Evolutionary conservation across 495 filamentous ascomycete genomes (phyloP), one percentile per base, ranked within the genome.

Genomic region (Neurospora sp.): DNA sequence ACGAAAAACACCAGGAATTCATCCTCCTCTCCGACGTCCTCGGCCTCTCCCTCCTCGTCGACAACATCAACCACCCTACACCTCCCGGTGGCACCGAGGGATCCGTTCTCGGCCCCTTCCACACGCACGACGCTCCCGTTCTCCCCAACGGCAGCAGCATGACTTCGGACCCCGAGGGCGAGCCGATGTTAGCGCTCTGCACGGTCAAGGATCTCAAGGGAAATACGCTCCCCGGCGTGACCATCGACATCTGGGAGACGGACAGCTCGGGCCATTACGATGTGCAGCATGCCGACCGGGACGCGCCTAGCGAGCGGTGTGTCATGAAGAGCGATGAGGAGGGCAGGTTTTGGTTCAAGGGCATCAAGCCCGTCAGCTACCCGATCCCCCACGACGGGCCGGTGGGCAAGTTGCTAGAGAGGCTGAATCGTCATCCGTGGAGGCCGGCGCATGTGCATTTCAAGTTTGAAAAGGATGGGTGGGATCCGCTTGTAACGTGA

Each of bases 241-340:
- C 91, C 79, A 88, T 97, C 75, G 93, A 97, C 81, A 93, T 97
- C 78, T 98, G 94, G 94, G 94, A 97, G 83, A 95, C 94, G 21
- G 94, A 98, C 77, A 90, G 88, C 70, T 89, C 89, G 36, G 94
- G 94, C 13, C 90, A 91, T 76, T 98, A 98, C 79, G 94, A 98
- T 81, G 93, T 97, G 72, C 94, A 97, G 83, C 91, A 95, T 78
- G 83, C 87, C 0, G 90, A 90, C 38, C 83, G 90, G 15, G 81
- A 86, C 28, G 89, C 88, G 19, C 92, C 93, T 0, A 94, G 94
- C 84, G 94, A 94, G 40, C 85, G 94, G 38, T 92, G 92, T 74
- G 85, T 97, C 38, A 90, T 98, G 88, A 83, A 85, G 17, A 92
- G 87, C 73, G 90, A 93, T 74, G 80, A 82, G 3, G 82, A 92